Conservation (phyloP, 805 yeast species). For the Grigorovia transvaalensis region DNA sequence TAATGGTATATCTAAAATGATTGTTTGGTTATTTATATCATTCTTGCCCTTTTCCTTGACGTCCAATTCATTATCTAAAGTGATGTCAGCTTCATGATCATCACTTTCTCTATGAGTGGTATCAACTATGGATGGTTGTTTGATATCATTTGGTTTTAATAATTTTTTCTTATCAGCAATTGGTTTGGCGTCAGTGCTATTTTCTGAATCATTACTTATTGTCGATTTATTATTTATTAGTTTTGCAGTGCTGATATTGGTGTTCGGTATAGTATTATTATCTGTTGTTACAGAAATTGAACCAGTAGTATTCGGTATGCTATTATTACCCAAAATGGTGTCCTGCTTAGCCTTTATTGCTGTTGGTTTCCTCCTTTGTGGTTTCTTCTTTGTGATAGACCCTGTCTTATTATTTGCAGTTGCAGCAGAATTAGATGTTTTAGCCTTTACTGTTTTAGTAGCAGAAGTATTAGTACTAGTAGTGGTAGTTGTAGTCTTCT, state of each 20-base stretch:
- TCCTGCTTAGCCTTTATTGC: not conserved
- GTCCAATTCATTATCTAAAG: not conserved
- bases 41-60: conserved; percentile 2
- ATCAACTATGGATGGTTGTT: conserved; percentile 16
- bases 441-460: not conserved
- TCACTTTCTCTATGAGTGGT: not conserved
- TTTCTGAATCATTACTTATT: not conserved
- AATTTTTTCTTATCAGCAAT: not conserved
- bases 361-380: conserved; percentile 1
- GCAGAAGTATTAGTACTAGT: not conserved
- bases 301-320: too few relatives aligned
- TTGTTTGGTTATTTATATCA: conserved; percentile 6
- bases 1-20: conserved; percentile 24
- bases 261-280: too few relatives aligned
- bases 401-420: not conserved
- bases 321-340: too few relatives aligned
- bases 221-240: not conserved
- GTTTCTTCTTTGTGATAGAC: conserved; percentile 1
- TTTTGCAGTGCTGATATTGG: too few relatives aligned
- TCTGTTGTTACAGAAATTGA: too few relatives aligned
- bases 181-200: not conserved
- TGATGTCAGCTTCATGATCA: not conserved
- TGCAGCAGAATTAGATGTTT: too few relatives aligned
- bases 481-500: not conserved
- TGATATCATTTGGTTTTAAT: conserved; percentile 13